These are phyloP conservation scores for Cnidoscolus chayamansa DNA, from an alignment of 441 rosid species.

Conservation along the genomic window DNA sequence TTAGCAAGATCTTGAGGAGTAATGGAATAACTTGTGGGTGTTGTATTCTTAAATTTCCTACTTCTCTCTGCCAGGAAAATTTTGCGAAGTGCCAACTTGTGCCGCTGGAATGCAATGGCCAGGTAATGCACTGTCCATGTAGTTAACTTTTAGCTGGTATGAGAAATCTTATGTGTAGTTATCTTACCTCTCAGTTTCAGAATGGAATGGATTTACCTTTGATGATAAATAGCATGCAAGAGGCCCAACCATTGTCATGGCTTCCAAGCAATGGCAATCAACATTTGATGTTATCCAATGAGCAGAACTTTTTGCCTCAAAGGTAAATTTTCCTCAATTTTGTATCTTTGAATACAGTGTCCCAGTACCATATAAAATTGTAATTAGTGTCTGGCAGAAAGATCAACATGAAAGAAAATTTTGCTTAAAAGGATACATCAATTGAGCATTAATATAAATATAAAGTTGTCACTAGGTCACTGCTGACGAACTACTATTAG, in stretches of 20 bases:
- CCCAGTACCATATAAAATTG: background rate
- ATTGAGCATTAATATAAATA: background rate
- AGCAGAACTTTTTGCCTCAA: slow-evolving; percentile 48
- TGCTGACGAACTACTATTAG: background rate
- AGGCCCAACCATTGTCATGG: slow-evolving; percentile 65
- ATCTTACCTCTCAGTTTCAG: slow-evolving; percentile 48
- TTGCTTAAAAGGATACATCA: background rate
- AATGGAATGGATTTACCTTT: slow-evolving; percentile 53
- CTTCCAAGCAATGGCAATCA: slow-evolving; percentile 58
- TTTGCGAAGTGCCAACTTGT: slow-evolving; percentile 50
- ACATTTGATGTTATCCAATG: slow-evolving; percentile 51
- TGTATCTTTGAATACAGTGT: background rate
- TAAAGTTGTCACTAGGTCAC: background rate
- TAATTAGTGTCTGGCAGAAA: background rate
- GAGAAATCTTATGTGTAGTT: slow-evolving; percentile 17
- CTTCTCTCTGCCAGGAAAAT: slow-evolving; percentile 49
- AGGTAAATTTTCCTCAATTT: slow-evolving; percentile 35
- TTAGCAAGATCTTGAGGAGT: background rate
- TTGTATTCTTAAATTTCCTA: background rate
- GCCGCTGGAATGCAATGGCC: slow-evolving; percentile 48
- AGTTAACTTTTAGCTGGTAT: background rate
- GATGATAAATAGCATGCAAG: slow-evolving; percentile 57
- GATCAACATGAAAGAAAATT: background rate
- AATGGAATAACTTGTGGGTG: background rate
- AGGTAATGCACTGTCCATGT: slow-evolving; percentile 34